Evolutionary conservation across 139 green algal species (phyloP).

Genomic region (Coelastrella sp.): DNA sequence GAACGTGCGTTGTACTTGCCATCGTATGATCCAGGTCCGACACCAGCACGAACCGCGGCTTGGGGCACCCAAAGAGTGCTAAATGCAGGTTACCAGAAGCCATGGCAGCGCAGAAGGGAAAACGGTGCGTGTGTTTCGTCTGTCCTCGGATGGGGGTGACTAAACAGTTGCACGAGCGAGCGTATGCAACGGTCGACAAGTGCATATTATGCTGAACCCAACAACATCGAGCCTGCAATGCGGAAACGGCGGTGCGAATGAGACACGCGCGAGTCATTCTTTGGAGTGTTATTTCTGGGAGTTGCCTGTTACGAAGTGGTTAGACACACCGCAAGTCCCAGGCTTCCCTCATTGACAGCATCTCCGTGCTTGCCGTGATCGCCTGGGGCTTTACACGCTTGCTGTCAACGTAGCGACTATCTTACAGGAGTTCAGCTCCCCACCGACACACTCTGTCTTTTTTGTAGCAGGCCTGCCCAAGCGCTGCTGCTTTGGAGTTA

Average conservation of each 20-base stretch:
- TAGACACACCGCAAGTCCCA: too few species aligned
- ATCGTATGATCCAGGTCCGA: slow-evolving; percentile 95
- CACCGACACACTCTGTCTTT: too few species aligned
- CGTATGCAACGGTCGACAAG: background rate
- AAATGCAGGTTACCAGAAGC: background rate
- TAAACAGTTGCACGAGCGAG: background rate
- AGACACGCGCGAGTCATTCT: background rate
- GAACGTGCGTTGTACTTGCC: slow-evolving; percentile 62
- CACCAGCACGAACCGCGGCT: slow-evolving; percentile 80
- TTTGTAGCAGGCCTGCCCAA: too few species aligned
- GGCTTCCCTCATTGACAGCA: too few species aligned
- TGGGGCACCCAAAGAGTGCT: slow-evolving; percentile 10
- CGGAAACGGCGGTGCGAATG: background rate
- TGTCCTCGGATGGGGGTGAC: background rate
- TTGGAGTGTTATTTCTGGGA: slow-evolving; percentile 7
- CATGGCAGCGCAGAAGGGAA: background rate
- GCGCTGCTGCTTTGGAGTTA: too few species aligned
- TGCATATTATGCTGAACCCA: too few species aligned
- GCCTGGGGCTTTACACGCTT: too few species aligned
- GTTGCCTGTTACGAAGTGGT: background rate
- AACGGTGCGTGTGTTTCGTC: background rate
- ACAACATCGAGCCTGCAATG: too few species aligned
- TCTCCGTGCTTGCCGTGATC: too few species aligned
- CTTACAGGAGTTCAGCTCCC: too few species aligned
- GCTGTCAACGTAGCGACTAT: too few species aligned